A percentile compares a stretch with the other conserved stretches of the same genome.
Conservation (phyloP, 768 basidiomycete species). For the Leccinum rimulosum region DNA sequence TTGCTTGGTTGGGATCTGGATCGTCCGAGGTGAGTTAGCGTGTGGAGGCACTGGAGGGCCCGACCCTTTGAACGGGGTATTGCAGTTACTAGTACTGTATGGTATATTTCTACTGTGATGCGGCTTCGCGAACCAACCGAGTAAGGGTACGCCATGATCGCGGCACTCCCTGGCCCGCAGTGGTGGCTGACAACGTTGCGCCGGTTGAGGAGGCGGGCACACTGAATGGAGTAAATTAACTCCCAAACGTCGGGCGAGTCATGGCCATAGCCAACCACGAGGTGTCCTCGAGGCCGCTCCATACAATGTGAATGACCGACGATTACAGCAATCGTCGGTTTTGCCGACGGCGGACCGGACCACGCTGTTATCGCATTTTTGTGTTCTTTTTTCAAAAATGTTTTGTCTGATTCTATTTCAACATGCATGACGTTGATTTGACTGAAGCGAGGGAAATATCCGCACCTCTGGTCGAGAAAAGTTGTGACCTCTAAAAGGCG, state of each 20-base stretch:
- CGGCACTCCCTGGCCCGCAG: background rate
- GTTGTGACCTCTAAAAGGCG: background rate
- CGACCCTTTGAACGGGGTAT: background rate
- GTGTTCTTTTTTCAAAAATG: background rate
- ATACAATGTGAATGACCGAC: constrained; percentile 4
- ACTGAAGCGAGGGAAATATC: constrained; percentile 9
- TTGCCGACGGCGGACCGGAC: constrained; percentile 11
- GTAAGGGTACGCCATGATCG: constrained; percentile 5
- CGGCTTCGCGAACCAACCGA: constrained; percentile 1
- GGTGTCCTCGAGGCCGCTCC: constrained; percentile 23
- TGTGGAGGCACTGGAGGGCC: background rate
- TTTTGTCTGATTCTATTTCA: background rate
- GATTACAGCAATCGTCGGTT: constrained; percentile 10
- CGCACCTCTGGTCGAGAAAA: background rate
- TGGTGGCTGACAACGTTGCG: background rate
- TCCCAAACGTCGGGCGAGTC: constrained; percentile 15
- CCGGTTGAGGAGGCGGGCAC: background rate
- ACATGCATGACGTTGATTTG: background rate
- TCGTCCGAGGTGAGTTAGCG: background rate
- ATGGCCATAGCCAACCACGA: constrained; percentile 12
- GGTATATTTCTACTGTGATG: background rate
- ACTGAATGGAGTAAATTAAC: constrained; percentile 11
- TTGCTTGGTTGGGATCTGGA: background rate
- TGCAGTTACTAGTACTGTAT: background rate
- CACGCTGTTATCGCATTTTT: constrained; percentile 22